Evolutionary conservation across 768 basidiomycete genomes (phyloP).

Genomic region (Boletellus ananiceps): DNA sequence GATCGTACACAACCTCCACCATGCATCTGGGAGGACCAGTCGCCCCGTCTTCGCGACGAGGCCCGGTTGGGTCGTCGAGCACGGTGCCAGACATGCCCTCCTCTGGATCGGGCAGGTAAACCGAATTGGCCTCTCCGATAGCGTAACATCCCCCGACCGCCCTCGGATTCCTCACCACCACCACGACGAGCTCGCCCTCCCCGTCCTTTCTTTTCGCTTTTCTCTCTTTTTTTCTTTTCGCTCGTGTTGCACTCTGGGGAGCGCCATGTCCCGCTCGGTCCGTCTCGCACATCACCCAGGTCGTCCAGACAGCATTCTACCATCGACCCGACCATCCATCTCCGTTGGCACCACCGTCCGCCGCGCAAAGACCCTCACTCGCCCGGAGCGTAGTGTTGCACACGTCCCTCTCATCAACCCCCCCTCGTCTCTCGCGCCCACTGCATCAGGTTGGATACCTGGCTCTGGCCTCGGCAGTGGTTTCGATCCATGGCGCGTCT

Average conservation of each 20-base stretch:
- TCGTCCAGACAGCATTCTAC: constrained; percentile 32
- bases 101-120: neutral
- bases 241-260: too few species aligned
- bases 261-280: constrained; percentile 22
- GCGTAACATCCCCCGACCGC: too few species aligned
- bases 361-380: constrained; percentile 92
- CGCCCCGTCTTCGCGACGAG: too few species aligned
- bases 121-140: neutral
- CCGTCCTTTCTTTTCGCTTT: neutral
- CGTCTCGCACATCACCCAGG: constrained; percentile 12
- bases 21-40: too few species aligned
- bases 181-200: too few species aligned
- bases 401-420: constrained; percentile 94
- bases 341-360: constrained; percentile 59
- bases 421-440: constrained; percentile 41
- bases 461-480: constrained; percentile 26
- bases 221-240: too few species aligned
- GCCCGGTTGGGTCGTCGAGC: neutral
- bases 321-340: constrained; percentile 39
- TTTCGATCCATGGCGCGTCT: constrained; percentile 73
- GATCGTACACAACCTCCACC: constrained; percentile 10
- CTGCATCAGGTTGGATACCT: constrained; percentile 35
- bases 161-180: too few species aligned
- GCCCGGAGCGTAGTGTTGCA: constrained; percentile 92
- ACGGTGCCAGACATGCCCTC: constrained; percentile 11